phyloP scores from a whole-genome alignment of 176 grass and related monocot species.

The Calamus simplicifolius region DNA sequence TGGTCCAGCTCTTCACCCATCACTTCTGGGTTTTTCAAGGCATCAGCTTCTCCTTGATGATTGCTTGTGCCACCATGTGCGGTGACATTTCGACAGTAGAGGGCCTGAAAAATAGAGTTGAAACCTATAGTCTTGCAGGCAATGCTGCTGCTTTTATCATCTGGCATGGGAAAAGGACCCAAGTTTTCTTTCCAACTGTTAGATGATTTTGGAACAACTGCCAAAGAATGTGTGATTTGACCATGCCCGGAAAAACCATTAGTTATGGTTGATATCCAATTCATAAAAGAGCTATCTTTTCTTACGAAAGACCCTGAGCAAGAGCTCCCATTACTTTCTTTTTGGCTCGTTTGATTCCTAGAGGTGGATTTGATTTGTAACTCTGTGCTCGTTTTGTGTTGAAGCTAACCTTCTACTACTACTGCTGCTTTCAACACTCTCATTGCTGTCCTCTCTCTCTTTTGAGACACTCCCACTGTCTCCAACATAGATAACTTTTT shows the following conservation, averaged over 20 bases:
- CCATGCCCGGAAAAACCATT: conserved; percentile 34
- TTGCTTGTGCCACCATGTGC: conserved; percentile 20
- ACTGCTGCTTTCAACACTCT: conserved; percentile 84
- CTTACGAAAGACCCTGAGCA: conserved; percentile 31
- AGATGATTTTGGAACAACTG: conserved; percentile 46
- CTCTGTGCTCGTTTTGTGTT: conserved; percentile 33
- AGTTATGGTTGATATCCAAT: conserved; percentile 84
- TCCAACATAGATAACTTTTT: conserved; percentile 48
- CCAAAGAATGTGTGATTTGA: conserved; percentile 22
- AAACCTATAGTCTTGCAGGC: conserved; percentile 41
- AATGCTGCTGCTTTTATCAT: conserved; percentile 23
- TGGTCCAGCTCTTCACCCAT: background rate
- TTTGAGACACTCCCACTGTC: conserved; percentile 32
- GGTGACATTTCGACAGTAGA: conserved; percentile 52
- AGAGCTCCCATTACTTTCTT: conserved; percentile 40
- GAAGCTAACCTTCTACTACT: conserved; percentile 27
- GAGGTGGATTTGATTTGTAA: conserved; percentile 23
- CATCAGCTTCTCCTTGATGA: conserved; percentile 39
- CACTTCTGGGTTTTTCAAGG: conserved; percentile 12
- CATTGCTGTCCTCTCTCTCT: conserved; percentile 59
- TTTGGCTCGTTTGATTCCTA: conserved; percentile 47
- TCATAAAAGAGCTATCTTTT: conserved; percentile 67
- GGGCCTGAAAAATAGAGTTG: conserved; percentile 56
- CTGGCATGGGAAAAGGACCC: conserved; percentile 17
- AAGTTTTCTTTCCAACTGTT: conserved; percentile 27